Evolutionary conservation across 2,329 filamentous ascomycete genomes (phyloP).

Genomic region (Ramularia endophylla): DNA sequence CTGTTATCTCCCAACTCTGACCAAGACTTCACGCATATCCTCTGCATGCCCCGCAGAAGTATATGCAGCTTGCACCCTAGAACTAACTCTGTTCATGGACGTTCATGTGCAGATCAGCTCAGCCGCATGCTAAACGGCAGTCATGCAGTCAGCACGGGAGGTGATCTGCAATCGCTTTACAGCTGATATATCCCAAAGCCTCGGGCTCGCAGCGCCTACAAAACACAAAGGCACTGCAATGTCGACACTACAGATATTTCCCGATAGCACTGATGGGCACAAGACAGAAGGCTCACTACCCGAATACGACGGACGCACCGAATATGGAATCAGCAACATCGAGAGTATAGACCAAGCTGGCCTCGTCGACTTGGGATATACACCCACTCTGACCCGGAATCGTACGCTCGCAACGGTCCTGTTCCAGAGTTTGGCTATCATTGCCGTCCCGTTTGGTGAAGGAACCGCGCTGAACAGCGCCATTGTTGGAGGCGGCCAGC

Average conservation of each 20-base stretch:
- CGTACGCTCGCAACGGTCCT: conserved; percentile 55
- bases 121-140: background rate
- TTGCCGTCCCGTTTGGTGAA: conserved; percentile 45
- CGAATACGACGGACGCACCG: background rate
- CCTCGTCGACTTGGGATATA: conserved; percentile 45
- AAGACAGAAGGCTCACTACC: conserved; percentile 1
- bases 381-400: conserved; percentile 52
- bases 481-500: conserved; percentile 59
- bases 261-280: conserved; percentile 1
- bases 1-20: background rate
- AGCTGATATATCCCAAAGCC: background rate
- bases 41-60: background rate
- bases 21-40: conserved; percentile 1
- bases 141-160: background rate
- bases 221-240: background rate
- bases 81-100: too few species aligned
- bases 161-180: background rate
- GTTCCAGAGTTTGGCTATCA: conserved; percentile 57
- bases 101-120: background rate
- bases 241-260: background rate
- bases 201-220: background rate
- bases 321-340: background rate
- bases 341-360: background rate
- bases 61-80: background rate
- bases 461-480: conserved; percentile 49